Percentiles rank a stretch among this genome's conserved stretches.
phyloP scores from a whole-genome alignment of 371 early-diverging fungal species.

The Mortierella sp. region DNA sequence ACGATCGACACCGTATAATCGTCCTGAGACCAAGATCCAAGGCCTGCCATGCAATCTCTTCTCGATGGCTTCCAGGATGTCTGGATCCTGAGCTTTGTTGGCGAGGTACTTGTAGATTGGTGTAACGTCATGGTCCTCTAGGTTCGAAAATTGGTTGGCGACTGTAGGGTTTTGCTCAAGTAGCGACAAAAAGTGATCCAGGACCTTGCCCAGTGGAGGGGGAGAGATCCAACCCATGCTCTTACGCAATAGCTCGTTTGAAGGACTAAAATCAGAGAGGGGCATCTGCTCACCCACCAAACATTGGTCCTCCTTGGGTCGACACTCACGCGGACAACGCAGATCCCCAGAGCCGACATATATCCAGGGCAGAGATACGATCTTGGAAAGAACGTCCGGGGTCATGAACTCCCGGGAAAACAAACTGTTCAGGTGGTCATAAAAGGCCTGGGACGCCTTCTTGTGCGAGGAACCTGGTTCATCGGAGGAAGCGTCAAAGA shows the following conservation, averaged over 20 bases:
- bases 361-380: not conserved
- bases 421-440: not conserved
- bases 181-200: not conserved
- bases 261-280: not conserved
- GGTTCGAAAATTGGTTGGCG: no score
- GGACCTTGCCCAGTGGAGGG: slow-evolving; percentile 1
- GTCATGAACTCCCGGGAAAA: not conserved
- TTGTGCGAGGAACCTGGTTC: not conserved
- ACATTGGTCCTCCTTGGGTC: not conserved
- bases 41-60: not conserved
- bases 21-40: slow-evolving; percentile 5
- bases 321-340: not conserved
- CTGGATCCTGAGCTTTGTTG: not conserved
- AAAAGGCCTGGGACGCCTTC: not conserved
- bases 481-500: not conserved
- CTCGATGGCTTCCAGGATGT: not conserved
- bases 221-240: not conserved
- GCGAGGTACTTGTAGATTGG: not conserved
- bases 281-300: slow-evolving; percentile 13
- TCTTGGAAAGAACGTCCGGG: not conserved
- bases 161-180: not conserved
- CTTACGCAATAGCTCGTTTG: not conserved
- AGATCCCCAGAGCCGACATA: not conserved
- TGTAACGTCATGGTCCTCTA: not conserved
- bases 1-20: not conserved